phyloP scores from a whole-genome alignment of 345 rosid species.

The Psidium guajava region DNA sequence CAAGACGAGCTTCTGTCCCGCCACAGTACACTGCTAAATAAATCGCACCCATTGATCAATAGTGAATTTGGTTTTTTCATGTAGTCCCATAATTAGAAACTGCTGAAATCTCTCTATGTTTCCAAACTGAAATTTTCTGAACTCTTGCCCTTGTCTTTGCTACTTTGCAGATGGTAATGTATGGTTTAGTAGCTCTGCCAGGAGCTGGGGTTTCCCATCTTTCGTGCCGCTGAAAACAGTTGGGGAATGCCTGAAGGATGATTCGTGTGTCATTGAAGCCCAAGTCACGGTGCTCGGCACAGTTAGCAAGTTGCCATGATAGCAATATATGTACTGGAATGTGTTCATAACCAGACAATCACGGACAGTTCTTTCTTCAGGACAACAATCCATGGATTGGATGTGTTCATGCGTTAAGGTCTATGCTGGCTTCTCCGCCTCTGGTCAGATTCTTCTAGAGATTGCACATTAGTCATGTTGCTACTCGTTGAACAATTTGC shows the following conservation, averaged over 20 bases:
- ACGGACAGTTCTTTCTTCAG: too few relatives aligned
- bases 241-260: accelerated
- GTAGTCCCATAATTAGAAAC: background rate
- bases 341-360: background rate
- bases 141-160: background rate
- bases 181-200: accelerated
- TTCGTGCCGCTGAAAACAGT: accelerated
- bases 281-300: background rate
- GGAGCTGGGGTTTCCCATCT: background rate
- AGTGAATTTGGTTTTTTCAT: background rate
- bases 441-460: background rate
- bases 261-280: background rate
- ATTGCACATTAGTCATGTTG: background rate
- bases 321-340: background rate
- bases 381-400: background rate
- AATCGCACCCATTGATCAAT: background rate
- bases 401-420: background rate
- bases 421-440: background rate
- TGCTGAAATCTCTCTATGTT: background rate
- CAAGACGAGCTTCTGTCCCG: accelerated
- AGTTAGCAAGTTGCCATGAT: background rate
- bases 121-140: background rate
- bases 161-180: background rate
- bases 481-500: too few relatives aligned
- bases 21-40: background rate